These are phyloP conservation scores for Ophiostoma ulmi DNA, from an alignment of 2,329 filamentous ascomycete genomes.

Conservation along the genomic window DNA sequence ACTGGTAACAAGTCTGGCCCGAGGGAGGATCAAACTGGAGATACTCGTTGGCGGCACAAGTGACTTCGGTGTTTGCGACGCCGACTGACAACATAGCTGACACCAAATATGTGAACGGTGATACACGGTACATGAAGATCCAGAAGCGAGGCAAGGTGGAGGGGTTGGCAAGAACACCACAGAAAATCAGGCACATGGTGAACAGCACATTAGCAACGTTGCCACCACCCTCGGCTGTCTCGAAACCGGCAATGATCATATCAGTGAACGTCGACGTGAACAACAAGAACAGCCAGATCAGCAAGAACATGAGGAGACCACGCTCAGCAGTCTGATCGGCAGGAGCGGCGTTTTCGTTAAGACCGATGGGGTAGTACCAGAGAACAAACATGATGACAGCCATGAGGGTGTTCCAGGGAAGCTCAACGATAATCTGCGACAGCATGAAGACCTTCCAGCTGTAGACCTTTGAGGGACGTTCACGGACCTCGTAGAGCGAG, in stretches of 20 bases:
- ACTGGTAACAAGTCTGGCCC: conserved; percentile 55
- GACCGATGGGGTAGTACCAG: conserved; percentile 82
- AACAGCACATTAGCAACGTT: conserved; percentile 57
- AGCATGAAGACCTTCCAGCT: conserved; percentile 82
- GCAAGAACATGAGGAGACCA: conserved; percentile 72
- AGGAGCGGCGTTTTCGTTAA: conserved; percentile 63
- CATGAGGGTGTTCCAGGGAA: conserved; percentile 76
- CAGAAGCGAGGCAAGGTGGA: conserved; percentile 62
- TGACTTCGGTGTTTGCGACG: conserved; percentile 60
- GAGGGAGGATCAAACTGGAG: conserved; percentile 58
- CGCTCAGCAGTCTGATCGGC: conserved; percentile 61
- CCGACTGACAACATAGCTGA: conserved; percentile 65
- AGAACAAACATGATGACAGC: conserved; percentile 60
- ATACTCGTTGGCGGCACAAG: conserved; percentile 65
- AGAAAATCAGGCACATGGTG: conserved; percentile 56
- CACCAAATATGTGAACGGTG: conserved; percentile 77
- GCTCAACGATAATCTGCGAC: conserved; percentile 74
- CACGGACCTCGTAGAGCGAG: conserved; percentile 76
- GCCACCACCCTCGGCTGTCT: conserved; percentile 62
- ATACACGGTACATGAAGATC: conserved; percentile 78
- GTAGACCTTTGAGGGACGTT: conserved; percentile 79
- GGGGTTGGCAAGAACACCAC: conserved; percentile 56
- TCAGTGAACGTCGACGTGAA: conserved; percentile 69
- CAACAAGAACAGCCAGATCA: conserved; percentile 70
- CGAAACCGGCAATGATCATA: conserved; percentile 66